Evolutionary conservation across 1,284 basidiomycete genomes (phyloP).

Genomic region (Veloboletus limbatus): DNA sequence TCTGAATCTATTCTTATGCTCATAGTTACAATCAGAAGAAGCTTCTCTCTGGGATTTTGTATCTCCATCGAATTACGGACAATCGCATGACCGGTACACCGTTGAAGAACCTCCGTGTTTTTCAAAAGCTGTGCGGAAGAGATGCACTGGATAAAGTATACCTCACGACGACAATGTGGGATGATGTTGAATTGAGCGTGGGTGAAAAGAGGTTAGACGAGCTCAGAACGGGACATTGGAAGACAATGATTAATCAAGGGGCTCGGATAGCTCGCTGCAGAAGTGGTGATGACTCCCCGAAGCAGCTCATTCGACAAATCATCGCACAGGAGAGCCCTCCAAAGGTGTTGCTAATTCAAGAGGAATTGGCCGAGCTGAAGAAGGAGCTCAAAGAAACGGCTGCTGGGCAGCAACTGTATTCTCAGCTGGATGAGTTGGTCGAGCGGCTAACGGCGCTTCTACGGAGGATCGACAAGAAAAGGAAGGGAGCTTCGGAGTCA

Average conservation of each 20-base stretch:
- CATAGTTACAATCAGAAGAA: too few species aligned
- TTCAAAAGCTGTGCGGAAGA: constrained; percentile 6
- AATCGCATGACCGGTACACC: too few species aligned
- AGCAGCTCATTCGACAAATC: constrained; percentile 8
- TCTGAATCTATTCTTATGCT: too few species aligned
- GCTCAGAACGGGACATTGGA: constrained; percentile 10
- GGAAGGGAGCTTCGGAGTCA: neutral
- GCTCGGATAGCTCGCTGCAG: constrained; percentile 1
- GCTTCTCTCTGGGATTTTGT: too few species aligned
- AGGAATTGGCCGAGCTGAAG: constrained; percentile 10
- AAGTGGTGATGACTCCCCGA: constrained; percentile 6
- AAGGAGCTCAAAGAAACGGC: constrained; percentile 8
- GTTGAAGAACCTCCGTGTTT: too few species aligned
- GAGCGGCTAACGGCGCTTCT: constrained; percentile 7
- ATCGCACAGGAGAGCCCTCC: neutral
- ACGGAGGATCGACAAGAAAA: constrained; percentile 7
- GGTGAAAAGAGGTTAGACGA: constrained; percentile 10
- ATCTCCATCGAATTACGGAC: too few species aligned
- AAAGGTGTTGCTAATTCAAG: constrained; percentile 2
- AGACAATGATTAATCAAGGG: constrained; percentile 8
- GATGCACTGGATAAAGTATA: neutral
- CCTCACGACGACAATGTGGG: constrained; percentile 21
- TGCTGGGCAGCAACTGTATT: constrained; percentile 6
- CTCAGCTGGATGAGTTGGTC: constrained; percentile 1
- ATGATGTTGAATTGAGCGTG: constrained; percentile 7